phyloP scores from a whole-genome alignment of 306 rosid species.

The Prunus fruticosa region DNA sequence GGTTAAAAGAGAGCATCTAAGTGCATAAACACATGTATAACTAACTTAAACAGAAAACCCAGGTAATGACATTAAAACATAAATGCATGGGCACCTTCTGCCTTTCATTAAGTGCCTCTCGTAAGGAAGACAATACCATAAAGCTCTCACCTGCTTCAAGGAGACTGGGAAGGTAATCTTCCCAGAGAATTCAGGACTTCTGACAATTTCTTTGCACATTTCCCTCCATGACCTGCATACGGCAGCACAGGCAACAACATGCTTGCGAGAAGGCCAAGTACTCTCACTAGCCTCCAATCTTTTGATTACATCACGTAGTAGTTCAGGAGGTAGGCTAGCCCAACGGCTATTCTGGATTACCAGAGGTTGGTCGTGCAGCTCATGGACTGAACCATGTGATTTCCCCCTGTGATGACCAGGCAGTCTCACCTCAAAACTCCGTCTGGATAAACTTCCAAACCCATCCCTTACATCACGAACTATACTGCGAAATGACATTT shows the following conservation, averaged over 20 bases:
- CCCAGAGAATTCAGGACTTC: slow-evolving; percentile 67
- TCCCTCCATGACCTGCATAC: slow-evolving; percentile 96
- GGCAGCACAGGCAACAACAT: slow-evolving; percentile 79
- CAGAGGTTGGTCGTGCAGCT: slow-evolving; percentile 43
- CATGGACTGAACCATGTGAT: slow-evolving; percentile 67
- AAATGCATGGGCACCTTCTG: neutral
- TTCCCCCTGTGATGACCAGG: slow-evolving; percentile 65
- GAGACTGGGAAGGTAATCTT: slow-evolving; percentile 85
- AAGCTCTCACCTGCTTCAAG: slow-evolving; percentile 70
- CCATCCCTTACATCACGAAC: slow-evolving; percentile 88
- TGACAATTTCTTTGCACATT: slow-evolving; percentile 83
- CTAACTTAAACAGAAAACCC: neutral
- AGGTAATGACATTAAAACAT: neutral
- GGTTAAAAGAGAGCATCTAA: neutral
- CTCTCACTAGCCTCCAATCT: slow-evolving; percentile 86
- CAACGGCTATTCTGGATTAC: slow-evolving; percentile 64
- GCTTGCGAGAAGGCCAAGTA: slow-evolving; percentile 78
- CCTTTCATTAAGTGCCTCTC: neutral
- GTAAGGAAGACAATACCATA: neutral
- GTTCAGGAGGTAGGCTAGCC: slow-evolving; percentile 91
- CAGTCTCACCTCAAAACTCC: slow-evolving; percentile 81
- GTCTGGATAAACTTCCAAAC: slow-evolving; percentile 79
- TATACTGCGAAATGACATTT: slow-evolving; percentile 93
- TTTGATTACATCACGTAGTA: slow-evolving; percentile 69
- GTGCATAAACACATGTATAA: neutral